A percentile compares a stretch with the other conserved stretches of the same genome.
These are phyloP conservation scores for Leptographium galeiforme DNA, from an alignment of 2,329 filamentous ascomycete genomes.

Conservation along the genomic window DNA sequence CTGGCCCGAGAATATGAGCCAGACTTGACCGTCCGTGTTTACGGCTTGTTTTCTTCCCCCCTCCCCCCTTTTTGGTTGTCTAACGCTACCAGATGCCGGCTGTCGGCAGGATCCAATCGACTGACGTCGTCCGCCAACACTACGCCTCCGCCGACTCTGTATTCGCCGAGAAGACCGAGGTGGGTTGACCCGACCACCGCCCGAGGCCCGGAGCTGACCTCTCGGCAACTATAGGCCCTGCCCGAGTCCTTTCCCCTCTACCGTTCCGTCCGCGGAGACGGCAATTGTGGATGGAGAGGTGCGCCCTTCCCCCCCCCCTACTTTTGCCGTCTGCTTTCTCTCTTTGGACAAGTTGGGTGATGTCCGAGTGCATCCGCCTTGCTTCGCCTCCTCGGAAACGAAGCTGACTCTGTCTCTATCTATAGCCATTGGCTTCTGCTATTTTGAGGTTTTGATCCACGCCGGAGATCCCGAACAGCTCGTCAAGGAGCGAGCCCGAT, in stretches of 20 bases:
- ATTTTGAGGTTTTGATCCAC: conserved; percentile 74
- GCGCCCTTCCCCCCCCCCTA: conserved; percentile 22
- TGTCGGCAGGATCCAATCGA: conserved; percentile 66
- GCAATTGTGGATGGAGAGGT: conserved; percentile 98
- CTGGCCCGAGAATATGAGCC: conserved; percentile 47
- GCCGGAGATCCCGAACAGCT: conserved; percentile 51
- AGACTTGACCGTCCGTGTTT: conserved; percentile 35
- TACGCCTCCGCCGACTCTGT: conserved; percentile 80
- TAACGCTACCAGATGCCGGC: conserved; percentile 55
- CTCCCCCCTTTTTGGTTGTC: background rate
- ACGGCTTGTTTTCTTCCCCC: background rate
- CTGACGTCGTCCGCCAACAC: conserved; percentile 64
- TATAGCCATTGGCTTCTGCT: conserved; percentile 78
- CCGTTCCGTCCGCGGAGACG: conserved; percentile 78
- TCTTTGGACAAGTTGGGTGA: background rate
- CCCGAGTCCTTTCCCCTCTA: conserved; percentile 78
- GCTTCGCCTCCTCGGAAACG: background rate
- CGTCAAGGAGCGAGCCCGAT: conserved; percentile 55
- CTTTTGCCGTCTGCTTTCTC: background rate
- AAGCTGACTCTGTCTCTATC: background rate
- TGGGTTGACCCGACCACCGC: conserved; percentile 28
- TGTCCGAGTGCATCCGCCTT: too few relatives aligned
- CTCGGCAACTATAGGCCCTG: conserved; percentile 43
- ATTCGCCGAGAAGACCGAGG: conserved; percentile 77
- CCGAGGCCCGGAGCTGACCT: background rate